Evolutionary conservation across 225 moss, liverwort and hornwort species (phyloP), one percentile per base, ranked within the genome.

Genomic region (Sphagnum contortum): DNA sequence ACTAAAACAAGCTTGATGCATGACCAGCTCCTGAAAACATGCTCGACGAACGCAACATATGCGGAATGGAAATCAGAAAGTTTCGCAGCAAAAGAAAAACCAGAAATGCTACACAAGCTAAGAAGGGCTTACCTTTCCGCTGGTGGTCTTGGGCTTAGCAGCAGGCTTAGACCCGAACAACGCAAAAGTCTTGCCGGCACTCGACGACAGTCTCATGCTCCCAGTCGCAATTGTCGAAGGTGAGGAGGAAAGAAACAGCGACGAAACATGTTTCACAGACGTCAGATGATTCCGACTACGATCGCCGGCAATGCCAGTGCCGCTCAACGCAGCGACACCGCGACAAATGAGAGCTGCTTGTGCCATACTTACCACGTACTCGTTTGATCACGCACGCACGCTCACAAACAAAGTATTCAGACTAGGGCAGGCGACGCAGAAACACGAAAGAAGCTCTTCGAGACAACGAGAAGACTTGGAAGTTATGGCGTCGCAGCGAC

Each of bases 311-410:
- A 53, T 14, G 57, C 57, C 47, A 55, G 67, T 73, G 50, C 57
- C 59, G 0, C 67, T 48, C n/a, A 63, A 64, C 2, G 66, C 72
- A 7, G 80, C 70, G 45, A 77, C 71, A 51, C 60, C 62, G 64
- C 88, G 63, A 12, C 78, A 78, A 9, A 85, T 14, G 69, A 85
- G 68, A 50, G 73, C 79, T 49, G 82, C 80, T 66, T 88, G 88
- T 50, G 88, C 82, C 88, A 88, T 88, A 3, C 56, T 77, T 64
- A 50, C 49, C 5, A 57, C 29, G 29, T 29, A 29, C 29, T 29
- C 29, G 29, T 1, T 29, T 29, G 29, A 29, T 29, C 29, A 29
- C 29, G 29, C 29, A 29, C 29, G 29, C 29, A 29, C 29, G 29
- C 29, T 29, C 29, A 29, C 29, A 29, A 29, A 29, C 29, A 29